Conservation (phyloP, 2,329 filamentous ascomycete genomes). For the Fusarium nodosum region DNA sequence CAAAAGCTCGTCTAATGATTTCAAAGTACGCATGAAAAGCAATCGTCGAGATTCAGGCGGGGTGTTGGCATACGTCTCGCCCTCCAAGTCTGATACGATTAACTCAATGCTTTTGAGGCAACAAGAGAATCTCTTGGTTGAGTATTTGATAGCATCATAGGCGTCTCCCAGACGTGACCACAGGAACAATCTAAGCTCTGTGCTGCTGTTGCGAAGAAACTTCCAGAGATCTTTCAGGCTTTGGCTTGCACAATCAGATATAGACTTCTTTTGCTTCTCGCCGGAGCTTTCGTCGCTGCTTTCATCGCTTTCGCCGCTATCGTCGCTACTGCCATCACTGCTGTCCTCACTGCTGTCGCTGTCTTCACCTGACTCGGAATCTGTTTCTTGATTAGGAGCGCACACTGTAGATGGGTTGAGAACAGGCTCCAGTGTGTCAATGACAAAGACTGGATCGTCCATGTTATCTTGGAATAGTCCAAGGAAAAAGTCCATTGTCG, state of each 20-base stretch:
- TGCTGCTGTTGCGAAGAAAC: constrained; percentile 84
- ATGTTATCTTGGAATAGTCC: constrained; percentile 88
- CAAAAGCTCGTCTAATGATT: constrained; percentile 82
- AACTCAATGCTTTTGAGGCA: constrained; percentile 88
- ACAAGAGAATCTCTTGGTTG: constrained; percentile 90
- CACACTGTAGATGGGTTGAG: constrained; percentile 77
- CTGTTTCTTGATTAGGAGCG: constrained; percentile 47
- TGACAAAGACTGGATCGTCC: constrained; percentile 84
- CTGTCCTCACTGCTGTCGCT: neutral
- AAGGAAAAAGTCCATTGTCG: constrained; percentile 96
- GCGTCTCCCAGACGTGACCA: constrained; percentile 94
- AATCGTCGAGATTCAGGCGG: constrained; percentile 75
- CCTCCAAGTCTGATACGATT: constrained; percentile 73
- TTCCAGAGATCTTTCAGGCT: constrained; percentile 83
- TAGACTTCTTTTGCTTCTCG: constrained; percentile 52
- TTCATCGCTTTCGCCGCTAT: neutral
- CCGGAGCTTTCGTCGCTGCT: constrained; percentile 31
- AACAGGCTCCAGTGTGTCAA: constrained; percentile 93
- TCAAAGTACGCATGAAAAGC: constrained; percentile 80
- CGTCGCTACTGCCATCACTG: neutral
- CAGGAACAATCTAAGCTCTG: constrained; percentile 85
- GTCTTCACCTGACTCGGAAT: constrained; percentile 1
- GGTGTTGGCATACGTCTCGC: constrained; percentile 73
- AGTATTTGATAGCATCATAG: constrained; percentile 86
- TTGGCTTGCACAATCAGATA: constrained; percentile 67